Evolutionary conservation across 2,329 filamentous ascomycete species (phyloP).

Genomic region (Pseudocercospora crystallina): DNA sequence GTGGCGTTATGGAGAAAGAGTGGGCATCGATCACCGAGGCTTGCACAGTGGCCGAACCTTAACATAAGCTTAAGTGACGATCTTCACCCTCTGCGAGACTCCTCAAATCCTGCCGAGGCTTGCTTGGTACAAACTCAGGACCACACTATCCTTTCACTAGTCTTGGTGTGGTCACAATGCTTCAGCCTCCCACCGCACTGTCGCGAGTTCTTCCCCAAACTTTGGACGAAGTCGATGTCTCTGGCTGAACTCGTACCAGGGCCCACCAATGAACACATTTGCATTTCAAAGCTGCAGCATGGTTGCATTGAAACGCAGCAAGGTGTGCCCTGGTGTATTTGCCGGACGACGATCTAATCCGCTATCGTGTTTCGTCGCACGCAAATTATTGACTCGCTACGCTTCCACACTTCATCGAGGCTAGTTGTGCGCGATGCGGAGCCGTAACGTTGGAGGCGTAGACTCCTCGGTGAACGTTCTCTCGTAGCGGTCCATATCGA

Average conservation of each 20-base stretch:
- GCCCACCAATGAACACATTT: background rate
- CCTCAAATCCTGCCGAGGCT: slow-evolving; percentile 5
- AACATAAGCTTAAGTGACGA: slow-evolving; percentile 16
- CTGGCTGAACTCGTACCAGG: background rate
- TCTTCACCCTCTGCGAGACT: slow-evolving; percentile 3
- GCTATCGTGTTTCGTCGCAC: background rate
- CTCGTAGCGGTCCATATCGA: too few relatives aligned
- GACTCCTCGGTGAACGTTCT: too few relatives aligned
- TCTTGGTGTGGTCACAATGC: background rate
- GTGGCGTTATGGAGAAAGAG: background rate
- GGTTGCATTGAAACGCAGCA: background rate
- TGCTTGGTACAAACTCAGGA: background rate
- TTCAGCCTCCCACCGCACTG: slow-evolving; percentile 39
- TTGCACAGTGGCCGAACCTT: slow-evolving; percentile 3
- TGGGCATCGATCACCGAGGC: slow-evolving; percentile 11
- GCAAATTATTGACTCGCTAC: slow-evolving; percentile 2
- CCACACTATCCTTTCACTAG: background rate
- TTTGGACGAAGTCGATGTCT: background rate
- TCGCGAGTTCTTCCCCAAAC: slow-evolving; percentile 38
- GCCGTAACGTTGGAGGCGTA: too few relatives aligned
- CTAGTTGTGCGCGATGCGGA: too few relatives aligned
- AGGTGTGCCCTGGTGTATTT: slow-evolving; percentile 4
- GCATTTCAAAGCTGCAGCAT: slow-evolving; percentile 4
- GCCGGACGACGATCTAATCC: background rate
- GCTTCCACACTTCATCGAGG: background rate